These are phyloP conservation scores for Curvularia hawaiiensis DNA, from an alignment of 2,329 filamentous ascomycete genomes.

Conservation along the genomic window DNA sequence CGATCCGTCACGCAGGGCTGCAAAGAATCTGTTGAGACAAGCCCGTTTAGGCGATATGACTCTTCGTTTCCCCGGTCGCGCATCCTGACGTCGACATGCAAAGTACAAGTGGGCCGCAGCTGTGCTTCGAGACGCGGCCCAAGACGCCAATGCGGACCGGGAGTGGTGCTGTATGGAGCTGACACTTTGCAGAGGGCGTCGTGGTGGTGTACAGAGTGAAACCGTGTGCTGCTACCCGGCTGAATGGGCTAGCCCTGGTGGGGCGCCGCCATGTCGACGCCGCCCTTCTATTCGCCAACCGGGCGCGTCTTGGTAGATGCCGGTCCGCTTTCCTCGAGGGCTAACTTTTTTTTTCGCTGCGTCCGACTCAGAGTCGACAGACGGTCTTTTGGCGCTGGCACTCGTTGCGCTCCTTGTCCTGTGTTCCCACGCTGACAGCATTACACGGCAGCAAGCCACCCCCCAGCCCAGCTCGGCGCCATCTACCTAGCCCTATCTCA, in stretches of 20 bases:
- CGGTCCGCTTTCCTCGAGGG: constrained; percentile 26
- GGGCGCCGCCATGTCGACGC: constrained; percentile 14
- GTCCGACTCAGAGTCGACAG: constrained; percentile 3
- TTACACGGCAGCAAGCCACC: constrained; percentile 20
- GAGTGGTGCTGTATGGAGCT: constrained; percentile 10
- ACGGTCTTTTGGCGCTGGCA: constrained; percentile 8
- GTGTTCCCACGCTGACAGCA: constrained; percentile 18
- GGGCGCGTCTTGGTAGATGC: constrained; percentile 13
- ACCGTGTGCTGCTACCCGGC: constrained; percentile 12
- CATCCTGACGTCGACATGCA: constrained; percentile 14
- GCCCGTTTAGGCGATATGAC: constrained; percentile 9
- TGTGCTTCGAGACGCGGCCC: constrained; percentile 1
- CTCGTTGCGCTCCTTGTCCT: constrained; percentile 14
- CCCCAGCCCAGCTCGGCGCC: constrained; percentile 11
- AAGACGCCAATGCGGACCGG: constrained; percentile 2
- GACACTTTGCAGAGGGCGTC: constrained; percentile 14
- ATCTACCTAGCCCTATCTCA: constrained; percentile 21
- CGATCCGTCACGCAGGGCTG: background rate
- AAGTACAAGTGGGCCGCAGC: constrained; percentile 8
- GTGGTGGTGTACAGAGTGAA: constrained; percentile 23
- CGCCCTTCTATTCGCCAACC: constrained; percentile 14
- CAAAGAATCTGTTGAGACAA: constrained; percentile 10
- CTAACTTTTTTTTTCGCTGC: constrained; percentile 18
- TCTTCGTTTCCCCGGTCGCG: constrained; percentile 5
- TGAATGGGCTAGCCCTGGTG: constrained; percentile 9